Evolutionary conservation across 306 rosid genomes (phyloP).

Genomic region (Ormosia semicastrata): DNA sequence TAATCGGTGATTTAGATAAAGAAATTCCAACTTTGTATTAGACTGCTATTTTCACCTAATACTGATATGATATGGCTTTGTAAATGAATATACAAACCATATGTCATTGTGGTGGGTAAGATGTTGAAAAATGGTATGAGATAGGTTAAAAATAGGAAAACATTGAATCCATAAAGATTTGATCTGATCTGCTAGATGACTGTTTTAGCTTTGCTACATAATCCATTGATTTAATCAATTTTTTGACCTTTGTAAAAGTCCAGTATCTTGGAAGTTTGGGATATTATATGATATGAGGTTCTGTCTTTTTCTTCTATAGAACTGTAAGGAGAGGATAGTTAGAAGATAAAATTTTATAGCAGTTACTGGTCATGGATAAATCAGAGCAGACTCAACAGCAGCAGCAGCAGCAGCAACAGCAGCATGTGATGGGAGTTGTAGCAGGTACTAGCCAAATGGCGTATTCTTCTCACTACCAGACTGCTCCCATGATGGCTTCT

Average conservation of each 20-base stretch:
- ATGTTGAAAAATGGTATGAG: background rate
- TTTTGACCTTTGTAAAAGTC: background rate
- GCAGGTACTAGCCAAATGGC: conserved; percentile 52
- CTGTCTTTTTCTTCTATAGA: conserved; percentile 19
- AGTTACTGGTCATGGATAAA: conserved; percentile 57
- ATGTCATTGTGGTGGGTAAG: background rate
- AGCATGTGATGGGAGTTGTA: conserved; percentile 44
- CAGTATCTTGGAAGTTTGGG: conserved; percentile 1
- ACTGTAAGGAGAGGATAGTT: conserved; percentile 28
- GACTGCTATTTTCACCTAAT: background rate
- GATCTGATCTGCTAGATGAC: background rate
- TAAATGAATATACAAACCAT: background rate
- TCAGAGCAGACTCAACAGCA: conserved; percentile 59
- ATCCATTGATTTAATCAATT: background rate
- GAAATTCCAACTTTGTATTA: background rate
- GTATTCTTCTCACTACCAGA: conserved; percentile 62
- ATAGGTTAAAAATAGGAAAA: background rate
- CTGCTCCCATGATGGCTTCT: conserved; percentile 64
- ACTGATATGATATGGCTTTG: background rate
- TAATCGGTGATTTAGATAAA: background rate
- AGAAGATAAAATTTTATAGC: conserved; percentile 29
- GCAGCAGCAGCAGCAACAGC: conserved; percentile 37
- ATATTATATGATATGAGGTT: background rate
- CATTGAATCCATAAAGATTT: background rate
- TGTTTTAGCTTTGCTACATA: background rate